Conservation (phyloP, 345 rosid genomes). For the Abelmoschus esculentus region DNA sequence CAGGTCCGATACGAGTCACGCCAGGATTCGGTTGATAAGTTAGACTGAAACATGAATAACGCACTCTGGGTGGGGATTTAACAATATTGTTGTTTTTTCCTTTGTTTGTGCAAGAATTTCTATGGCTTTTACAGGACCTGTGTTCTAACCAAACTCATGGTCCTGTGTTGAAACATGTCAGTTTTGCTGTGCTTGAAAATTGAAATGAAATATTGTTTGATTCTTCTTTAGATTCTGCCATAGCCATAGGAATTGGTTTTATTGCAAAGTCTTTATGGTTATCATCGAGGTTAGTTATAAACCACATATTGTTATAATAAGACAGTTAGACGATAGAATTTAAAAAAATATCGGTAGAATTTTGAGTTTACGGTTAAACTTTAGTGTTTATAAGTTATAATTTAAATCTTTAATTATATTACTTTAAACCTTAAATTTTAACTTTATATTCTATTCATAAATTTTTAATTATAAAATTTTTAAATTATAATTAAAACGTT, state of each 20-base stretch:
- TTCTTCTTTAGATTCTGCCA: not conserved
- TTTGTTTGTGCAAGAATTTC: not conserved
- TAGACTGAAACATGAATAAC: not conserved
- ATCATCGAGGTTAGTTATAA: not conserved
- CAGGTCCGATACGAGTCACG: not conserved
- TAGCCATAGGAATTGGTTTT: not conserved
- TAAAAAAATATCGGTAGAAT: no score
- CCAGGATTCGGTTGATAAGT: not conserved
- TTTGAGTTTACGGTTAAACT: no score
- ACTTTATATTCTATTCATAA: no score
- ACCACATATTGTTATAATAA: not conserved
- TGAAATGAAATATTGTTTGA: not conserved
- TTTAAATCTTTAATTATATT: no score
- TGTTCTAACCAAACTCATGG: not conserved
- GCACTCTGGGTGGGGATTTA: not conserved
- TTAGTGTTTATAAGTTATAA: no score
- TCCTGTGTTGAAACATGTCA: not conserved
- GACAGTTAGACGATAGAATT: not conserved
- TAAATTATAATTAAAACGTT: no score
- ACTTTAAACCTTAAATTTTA: no score
- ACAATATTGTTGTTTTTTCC: not conserved
- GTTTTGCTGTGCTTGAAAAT: not conserved
- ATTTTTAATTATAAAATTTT: no score
- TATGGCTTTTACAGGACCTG: not conserved
- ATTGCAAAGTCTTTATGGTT: not conserved